These are phyloP conservation scores for Penicillium coffeae DNA, from an alignment of 495 filamentous ascomycete genomes.

Conservation along the genomic window DNA sequence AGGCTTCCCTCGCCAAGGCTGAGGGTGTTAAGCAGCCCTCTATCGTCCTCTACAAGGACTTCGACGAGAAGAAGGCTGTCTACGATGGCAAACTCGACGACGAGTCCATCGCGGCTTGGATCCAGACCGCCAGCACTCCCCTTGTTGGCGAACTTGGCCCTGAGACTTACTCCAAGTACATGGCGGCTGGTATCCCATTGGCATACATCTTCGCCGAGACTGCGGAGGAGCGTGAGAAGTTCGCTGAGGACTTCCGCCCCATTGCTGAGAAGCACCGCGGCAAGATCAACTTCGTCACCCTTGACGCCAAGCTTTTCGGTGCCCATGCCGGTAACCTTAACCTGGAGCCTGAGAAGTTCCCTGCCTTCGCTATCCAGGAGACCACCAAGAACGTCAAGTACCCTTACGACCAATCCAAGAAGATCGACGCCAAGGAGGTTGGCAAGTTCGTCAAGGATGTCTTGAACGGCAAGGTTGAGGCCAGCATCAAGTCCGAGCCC, in stretches of 20 bases:
- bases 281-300: conserved; percentile 92
- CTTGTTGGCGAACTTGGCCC: conserved; percentile 96
- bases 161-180: conserved; percentile 96
- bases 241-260: conserved; percentile 58
- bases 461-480: conserved; percentile 80
- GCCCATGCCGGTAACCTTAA: conserved; percentile 96
- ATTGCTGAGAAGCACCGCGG: conserved; percentile 64
- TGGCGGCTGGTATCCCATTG: conserved; percentile 90
- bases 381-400: conserved; percentile 95
- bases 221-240: conserved; percentile 76
- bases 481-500: conserved; percentile 97
- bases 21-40: conserved; percentile 85
- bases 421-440: conserved; percentile 71
- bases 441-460: conserved; percentile 86
- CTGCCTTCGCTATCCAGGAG: conserved; percentile 97
- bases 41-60: conserved; percentile 94
- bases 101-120: conserved; percentile 75
- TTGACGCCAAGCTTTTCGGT: conserved; percentile 92
- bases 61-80: conserved; percentile 90
- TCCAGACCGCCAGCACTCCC: conserved; percentile 80
- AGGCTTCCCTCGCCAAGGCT: conserved; percentile 78
- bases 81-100: conserved; percentile 76
- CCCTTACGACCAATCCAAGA: conserved; percentile 83
- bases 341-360: conserved; percentile 91
- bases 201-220: conserved; percentile 98